Base-by-base conservation (phyloP, 768 basidiomycete species). In the Psilocybe azurescens region DNA sequence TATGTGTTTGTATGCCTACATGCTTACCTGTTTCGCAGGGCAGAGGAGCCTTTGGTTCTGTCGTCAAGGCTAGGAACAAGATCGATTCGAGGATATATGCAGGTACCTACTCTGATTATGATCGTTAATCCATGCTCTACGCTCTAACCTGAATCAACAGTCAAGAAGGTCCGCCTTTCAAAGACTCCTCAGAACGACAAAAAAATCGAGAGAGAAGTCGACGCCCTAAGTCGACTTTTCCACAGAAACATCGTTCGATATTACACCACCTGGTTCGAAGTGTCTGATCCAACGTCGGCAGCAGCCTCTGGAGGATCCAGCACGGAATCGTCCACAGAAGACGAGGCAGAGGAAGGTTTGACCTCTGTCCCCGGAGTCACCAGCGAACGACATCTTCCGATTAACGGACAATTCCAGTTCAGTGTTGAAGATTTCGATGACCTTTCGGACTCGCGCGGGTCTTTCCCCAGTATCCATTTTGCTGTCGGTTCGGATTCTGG, bases 181-280 rank as follows among this genome's bases (percentile, higher is more conserved):
- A 87, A 88, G 46, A 87, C 87, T 0, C 81, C 82, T 59, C 90
- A 94, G 67, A 93, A 87, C 64, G 94, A 95, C 70, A 86, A 82
- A 59, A 95, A 90, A 75, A 95, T 97, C 60, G 93, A 94, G 71
- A 84, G 96, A 3, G 95, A 97, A 74, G 94, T 97, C 51, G 92
- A 91, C 62, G 92, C 92, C 0, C 78, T 97, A n/a, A 93, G 91
- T 68, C 81, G 89, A 33, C 84, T 98, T 30, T 91, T 89, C 44
- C 95, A 98, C 72, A 89, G 90, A 7, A 93, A 90, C 75, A 91
- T 98, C 67, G 96, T 97, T 18, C 86, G 95, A 46, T 97, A 96
- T 73, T 94, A 88, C 73, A 94, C 93, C 2, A 93, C 92, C 4
- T 94, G 93, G 94, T 83, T 95, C n/a, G 93, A 95, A 71, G 85